Conservation (phyloP, 805 yeast genomes). For the Saccharomycopsis synnaedendra region DNA sequence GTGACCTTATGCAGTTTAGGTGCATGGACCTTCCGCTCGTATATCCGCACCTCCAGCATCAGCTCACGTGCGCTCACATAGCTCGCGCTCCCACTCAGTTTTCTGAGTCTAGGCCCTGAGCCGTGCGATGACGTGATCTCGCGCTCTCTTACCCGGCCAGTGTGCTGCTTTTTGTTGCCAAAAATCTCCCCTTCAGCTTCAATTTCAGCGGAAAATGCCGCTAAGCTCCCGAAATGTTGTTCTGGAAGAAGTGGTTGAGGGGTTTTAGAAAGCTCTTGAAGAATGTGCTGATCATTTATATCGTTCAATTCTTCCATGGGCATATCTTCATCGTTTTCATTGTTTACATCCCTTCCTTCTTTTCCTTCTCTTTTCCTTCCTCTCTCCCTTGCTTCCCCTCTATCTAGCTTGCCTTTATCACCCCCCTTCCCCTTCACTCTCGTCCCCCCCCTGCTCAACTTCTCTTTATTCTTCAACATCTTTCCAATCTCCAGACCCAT, state of each 20-base stretch:
- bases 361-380: slow-evolving; percentile 1
- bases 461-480: slow-evolving; percentile 24
- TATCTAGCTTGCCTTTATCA: slow-evolving; percentile 1
- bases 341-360: background rate
- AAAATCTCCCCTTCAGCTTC: slow-evolving; percentile 2
- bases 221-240: slow-evolving; percentile 15
- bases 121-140: background rate
- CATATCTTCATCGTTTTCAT: slow-evolving; percentile 3
- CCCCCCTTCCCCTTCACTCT: background rate
- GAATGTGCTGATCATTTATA: slow-evolving; percentile 10
- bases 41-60: slow-evolving; percentile 2
- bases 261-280: slow-evolving; percentile 10
- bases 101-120: slow-evolving; percentile 2
- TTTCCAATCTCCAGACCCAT: slow-evolving; percentile 35
- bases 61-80: slow-evolving; percentile 5
- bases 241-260: slow-evolving; percentile 17
- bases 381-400: slow-evolving; percentile 4
- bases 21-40: slow-evolving; percentile 13
- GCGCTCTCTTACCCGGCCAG: slow-evolving; percentile 5
- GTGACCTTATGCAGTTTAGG: slow-evolving; percentile 11
- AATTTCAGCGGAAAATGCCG: slow-evolving; percentile 13
- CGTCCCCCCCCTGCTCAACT: slow-evolving; percentile 4
- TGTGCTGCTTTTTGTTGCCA: slow-evolving; percentile 13
- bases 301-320: background rate
- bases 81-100: slow-evolving; percentile 2